Percentiles rank a stretch among this genome's conserved stretches.
Evolutionary conservation across 2,329 filamentous ascomycete genomes (phyloP).

Genomic region (Knufia fluminis): DNA sequence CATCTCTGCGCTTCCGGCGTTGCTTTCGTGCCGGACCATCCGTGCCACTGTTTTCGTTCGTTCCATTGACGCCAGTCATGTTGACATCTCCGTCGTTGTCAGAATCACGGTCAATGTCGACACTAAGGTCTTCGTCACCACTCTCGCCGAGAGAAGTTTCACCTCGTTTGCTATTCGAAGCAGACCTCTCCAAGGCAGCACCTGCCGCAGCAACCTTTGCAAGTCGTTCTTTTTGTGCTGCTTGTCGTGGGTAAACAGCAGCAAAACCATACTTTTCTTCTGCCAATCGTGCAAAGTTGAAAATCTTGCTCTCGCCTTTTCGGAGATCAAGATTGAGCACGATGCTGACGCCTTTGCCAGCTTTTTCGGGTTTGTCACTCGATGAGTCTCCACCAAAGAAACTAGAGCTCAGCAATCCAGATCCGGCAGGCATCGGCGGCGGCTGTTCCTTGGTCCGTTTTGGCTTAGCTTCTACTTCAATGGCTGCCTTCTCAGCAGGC

Average conservation of each 20-base stretch:
- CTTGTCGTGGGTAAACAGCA: constrained; percentile 80
- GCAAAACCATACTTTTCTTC: constrained; percentile 93
- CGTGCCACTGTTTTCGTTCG: constrained; percentile 48
- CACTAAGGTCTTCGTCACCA: constrained; percentile 68
- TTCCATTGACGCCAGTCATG: constrained; percentile 34
- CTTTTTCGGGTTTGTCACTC: constrained; percentile 34
- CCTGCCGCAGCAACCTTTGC: constrained; percentile 80
- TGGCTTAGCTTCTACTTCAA: constrained; percentile 48
- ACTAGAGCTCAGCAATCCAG: constrained; percentile 54
- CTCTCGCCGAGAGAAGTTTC: constrained; percentile 53
- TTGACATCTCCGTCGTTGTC: constrained; percentile 41
- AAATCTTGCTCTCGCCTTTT: constrained; percentile 76
- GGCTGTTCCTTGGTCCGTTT: constrained; percentile 47
- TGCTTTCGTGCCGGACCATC: constrained; percentile 58
- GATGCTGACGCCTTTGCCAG: constrained; percentile 59
- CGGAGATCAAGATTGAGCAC: constrained; percentile 72
- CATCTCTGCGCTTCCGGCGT: constrained; percentile 57
- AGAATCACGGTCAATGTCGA: constrained; percentile 70
- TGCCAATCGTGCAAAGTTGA: constrained; percentile 91
- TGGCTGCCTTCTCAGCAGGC: constrained; percentile 36
- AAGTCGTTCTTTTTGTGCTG: constrained; percentile 78
- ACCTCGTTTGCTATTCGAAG: constrained; percentile 38
- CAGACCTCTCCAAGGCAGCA: constrained; percentile 64
- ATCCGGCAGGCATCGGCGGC: constrained; percentile 51
- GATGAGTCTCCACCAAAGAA: constrained; percentile 46